These are phyloP conservation scores for Dactylella cylindrospora DNA, from an alignment of 2,329 filamentous ascomycete species.

Conservation along the genomic window DNA sequence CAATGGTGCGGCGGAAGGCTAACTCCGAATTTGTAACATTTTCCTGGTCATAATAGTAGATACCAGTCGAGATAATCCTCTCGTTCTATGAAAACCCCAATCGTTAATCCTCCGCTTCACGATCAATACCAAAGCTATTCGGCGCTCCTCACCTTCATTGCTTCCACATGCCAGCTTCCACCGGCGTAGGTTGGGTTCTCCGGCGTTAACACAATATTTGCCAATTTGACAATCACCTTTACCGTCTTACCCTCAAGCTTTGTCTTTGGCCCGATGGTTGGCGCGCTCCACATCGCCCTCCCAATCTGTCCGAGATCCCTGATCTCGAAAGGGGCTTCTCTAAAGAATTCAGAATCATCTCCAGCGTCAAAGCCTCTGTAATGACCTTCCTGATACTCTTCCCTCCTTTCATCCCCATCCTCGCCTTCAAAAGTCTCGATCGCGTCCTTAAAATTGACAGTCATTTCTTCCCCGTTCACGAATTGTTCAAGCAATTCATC, in stretches of 20 bases:
- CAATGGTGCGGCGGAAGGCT: slow-evolving; percentile 56
- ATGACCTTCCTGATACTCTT: neutral
- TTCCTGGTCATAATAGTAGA: slow-evolving; percentile 64
- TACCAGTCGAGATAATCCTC: slow-evolving; percentile 63
- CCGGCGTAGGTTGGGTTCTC: slow-evolving; percentile 58
- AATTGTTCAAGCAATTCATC: slow-evolving; percentile 18
- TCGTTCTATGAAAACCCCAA: slow-evolving; percentile 57
- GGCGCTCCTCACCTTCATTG: slow-evolving; percentile 51
- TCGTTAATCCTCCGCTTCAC: neutral
- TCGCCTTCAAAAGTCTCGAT: slow-evolving; percentile 5
- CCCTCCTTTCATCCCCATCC: slow-evolving; percentile 5
- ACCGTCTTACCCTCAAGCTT: slow-evolving; percentile 53
- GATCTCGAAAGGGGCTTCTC: slow-evolving; percentile 12
- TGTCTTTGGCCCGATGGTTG: neutral
- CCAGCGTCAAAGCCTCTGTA: neutral
- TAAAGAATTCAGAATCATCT: neutral
- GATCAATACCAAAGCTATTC: neutral
- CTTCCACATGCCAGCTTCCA: slow-evolving; percentile 62
- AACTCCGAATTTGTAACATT: slow-evolving; percentile 62
- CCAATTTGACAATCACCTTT: slow-evolving; percentile 66
- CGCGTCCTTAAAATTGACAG: neutral
- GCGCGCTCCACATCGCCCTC: neutral
- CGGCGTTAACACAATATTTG: slow-evolving; percentile 62
- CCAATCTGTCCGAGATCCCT: slow-evolving; percentile 6
- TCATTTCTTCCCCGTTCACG: slow-evolving; percentile 23